Evolutionary conservation across 306 rosid species (phyloP), one percentile per base, ranked within the genome.

Genomic region (Medicago ruthenica): DNA sequence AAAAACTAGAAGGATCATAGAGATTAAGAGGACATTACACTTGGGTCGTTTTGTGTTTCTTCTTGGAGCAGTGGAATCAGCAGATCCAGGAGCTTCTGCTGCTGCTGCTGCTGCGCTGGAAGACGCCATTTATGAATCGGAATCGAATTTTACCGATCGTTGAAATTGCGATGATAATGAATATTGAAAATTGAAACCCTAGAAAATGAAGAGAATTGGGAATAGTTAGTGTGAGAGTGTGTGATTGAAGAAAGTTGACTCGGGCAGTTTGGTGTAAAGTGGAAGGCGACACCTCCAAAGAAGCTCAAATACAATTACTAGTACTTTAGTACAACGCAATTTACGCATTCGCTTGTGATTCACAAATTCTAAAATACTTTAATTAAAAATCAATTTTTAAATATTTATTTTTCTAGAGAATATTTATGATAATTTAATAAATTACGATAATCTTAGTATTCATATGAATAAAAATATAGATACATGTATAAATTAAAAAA

Each of bases 21-120:
- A 66, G 70, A 78, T 24, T 15, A 9, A 73, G 62, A 76, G 36
- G 59, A 34, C 68, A 64, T 76, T 87, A 95, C 98, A 95, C 85
- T 95, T 92, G 20, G 98, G 98, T 53, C 97, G 87, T 88, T 95
- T 95, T 51, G 96, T 84, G 69, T 89, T 82, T 84, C 93, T 86
- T 79, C 92, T 84, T 17, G 90, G n/a, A 70, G 92, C 80, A 5
- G 95, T 71, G 24, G 88, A 20, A 84, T 92, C 98, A 73, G 87
- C 73, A 76, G 98, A 94, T 94, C 95, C 98, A 81, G 87, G 64
- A 42, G 57, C 89, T 44, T 14, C 42, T 40, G 11, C 11, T 11
- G 51, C 5, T 44, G 51, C 5, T 44, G 50, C 20, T n/a, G 76
- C 90, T 1, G 96, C 83, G 84, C 88, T 88, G 20, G 97, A 87